These are phyloP conservation scores for Dictyostelium capitatum DNA, from an alignment of 78 protist species.

Conservation along the genomic window DNA sequence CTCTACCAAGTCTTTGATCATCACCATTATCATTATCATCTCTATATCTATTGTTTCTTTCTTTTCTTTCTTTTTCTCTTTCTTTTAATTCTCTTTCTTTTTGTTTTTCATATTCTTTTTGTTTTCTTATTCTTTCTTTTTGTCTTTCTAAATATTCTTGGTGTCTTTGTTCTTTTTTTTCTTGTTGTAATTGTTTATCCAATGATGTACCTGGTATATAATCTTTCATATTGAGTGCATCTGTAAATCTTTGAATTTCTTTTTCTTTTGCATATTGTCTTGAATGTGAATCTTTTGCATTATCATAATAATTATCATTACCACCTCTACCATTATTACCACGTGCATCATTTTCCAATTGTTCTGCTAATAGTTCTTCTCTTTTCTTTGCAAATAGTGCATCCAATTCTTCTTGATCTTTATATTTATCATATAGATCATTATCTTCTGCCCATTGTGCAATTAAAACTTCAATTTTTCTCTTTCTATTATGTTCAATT, in stretches of 20 bases:
- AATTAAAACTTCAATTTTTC: conserved; percentile 80
- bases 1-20: not conserved
- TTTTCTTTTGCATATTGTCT: conserved; percentile 38
- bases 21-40: not conserved
- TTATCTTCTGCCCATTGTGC: conserved; percentile 60
- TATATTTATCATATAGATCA: conserved; percentile 39
- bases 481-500: conserved; percentile 82
- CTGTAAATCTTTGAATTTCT: conserved; percentile 46
- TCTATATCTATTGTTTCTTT: not conserved
- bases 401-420: conserved; percentile 38
- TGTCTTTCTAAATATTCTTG: conserved; percentile 33
- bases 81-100: conserved; percentile 11
- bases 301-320: too few relatives aligned
- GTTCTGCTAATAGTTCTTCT: not conserved
- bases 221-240: conserved; percentile 42
- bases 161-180: conserved; percentile 36
- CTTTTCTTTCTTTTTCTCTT: conserved; percentile 7
- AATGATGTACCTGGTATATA: conserved; percentile 54
- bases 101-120: conserved; percentile 13
- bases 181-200: conserved; percentile 47
- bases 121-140: conserved; percentile 16
- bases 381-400: conserved; percentile 25
- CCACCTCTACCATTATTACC: not conserved
- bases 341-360: not conserved
- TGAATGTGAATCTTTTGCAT: conserved; percentile 28